phyloP scores from a whole-genome alignment of 129 eudicot genomes.

The Lactuca sativa region DNA sequence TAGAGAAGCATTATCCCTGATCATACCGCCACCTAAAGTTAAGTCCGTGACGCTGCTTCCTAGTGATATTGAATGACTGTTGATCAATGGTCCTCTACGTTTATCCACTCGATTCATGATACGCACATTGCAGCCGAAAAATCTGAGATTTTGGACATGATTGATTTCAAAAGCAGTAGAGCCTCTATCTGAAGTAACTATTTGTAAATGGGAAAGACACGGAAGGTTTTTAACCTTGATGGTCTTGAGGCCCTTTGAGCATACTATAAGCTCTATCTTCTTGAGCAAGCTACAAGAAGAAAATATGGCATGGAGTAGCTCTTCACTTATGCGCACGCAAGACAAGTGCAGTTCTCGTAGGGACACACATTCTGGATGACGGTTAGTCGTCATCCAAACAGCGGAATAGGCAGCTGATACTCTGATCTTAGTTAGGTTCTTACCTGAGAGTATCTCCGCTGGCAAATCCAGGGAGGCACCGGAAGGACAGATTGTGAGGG shows the following conservation, averaged over 20 bases:
- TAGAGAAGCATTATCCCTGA: background rate
- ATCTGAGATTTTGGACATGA: background rate
- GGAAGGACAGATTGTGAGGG: background rate
- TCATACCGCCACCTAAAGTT: background rate
- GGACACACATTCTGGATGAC: background rate
- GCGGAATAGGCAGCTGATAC: background rate
- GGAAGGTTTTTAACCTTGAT: background rate
- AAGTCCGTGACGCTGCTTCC: background rate
- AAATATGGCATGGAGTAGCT: background rate
- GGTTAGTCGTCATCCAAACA: background rate
- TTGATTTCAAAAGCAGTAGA: background rate
- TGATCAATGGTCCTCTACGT: background rate
- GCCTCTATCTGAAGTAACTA: background rate
- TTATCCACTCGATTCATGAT: too few species aligned
- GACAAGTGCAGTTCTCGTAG: background rate
- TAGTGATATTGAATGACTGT: background rate
- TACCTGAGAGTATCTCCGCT: background rate
- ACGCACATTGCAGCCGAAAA: background rate
- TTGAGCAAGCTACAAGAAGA: background rate
- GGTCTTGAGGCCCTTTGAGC: background rate
- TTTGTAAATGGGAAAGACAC: background rate
- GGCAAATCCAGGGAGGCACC: background rate
- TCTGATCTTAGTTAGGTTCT: background rate
- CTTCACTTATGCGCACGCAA: background rate
- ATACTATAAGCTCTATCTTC: background rate